Conservation (phyloP, 2,329 filamentous ascomycete species). For the Byssochlamys sp. region DNA sequence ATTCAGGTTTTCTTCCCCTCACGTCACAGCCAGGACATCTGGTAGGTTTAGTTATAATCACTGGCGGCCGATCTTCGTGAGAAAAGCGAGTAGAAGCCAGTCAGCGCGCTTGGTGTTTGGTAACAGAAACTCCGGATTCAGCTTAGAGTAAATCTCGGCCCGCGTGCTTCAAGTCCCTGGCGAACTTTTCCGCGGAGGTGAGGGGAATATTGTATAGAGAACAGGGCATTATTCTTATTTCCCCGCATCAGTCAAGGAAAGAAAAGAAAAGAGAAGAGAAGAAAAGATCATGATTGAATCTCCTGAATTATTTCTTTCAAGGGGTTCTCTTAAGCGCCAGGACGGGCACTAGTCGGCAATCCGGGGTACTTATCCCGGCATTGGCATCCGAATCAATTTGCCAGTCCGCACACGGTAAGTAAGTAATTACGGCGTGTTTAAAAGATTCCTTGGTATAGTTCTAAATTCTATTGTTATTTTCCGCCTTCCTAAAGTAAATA, state of each 20-base stretch:
- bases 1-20: neutral
- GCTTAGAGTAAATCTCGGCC: conserved; percentile 14
- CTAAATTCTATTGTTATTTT: too few relatives aligned
- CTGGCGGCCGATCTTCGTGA: neutral
- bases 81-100: conserved; percentile 12
- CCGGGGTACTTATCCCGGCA: neutral
- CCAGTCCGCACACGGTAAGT: too few relatives aligned
- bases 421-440: too few relatives aligned
- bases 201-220: neutral
- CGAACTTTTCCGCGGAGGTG: neutral
- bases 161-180: neutral
- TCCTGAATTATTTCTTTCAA: neutral
- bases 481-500: too few relatives aligned
- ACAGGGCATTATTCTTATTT: conserved; percentile 9
- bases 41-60: neutral
- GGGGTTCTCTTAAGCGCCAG: neutral
- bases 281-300: neutral
- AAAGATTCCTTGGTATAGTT: too few relatives aligned
- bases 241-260: neutral
- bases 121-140: conserved; percentile 24
- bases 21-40: neutral
- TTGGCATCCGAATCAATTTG: too few relatives aligned
- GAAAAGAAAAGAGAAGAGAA: neutral
- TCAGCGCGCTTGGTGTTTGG: conserved; percentile 24
- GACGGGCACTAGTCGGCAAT: neutral